Conservation (phyloP, 331 rosid genomes). For the Malus hybrid region DNA sequence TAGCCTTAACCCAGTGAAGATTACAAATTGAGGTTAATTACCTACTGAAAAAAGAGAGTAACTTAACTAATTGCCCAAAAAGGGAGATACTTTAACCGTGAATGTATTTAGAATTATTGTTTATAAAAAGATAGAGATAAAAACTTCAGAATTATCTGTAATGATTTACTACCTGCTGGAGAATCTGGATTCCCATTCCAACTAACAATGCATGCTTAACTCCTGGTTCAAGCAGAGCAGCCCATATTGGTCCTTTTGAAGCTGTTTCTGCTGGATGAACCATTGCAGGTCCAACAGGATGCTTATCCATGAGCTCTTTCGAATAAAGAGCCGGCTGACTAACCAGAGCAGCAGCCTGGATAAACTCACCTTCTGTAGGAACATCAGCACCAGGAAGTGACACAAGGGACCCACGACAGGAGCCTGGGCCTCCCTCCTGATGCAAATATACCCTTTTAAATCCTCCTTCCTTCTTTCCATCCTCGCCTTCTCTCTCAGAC, state of each 20-base stretch:
- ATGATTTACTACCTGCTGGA: constrained; percentile 67
- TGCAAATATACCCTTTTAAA: constrained; percentile 79
- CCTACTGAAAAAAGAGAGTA: too few relatives aligned
- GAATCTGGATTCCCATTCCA: constrained; percentile 86
- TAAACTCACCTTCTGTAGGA: constrained; percentile 51
- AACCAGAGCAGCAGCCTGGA: constrained; percentile 88
- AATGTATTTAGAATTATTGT: background rate
- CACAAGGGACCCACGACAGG: constrained; percentile 68
- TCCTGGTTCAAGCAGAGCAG: constrained; percentile 78
- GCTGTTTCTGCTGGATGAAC: constrained; percentile 80
- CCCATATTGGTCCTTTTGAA: constrained; percentile 56
- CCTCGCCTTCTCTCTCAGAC: constrained; percentile 67
- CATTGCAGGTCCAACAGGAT: constrained; percentile 83
- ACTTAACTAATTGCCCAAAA: background rate
- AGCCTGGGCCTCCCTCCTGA: constrained; percentile 61
- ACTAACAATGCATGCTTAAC: constrained; percentile 74
- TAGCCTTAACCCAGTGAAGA: background rate
- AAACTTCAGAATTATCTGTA: background rate
- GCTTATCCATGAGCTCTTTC: constrained; percentile 53
- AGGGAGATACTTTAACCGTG: background rate
- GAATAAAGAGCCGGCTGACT: constrained; percentile 89
- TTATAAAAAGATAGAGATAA: background rate
- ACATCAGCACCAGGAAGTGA: constrained; percentile 66
- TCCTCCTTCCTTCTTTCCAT: constrained; percentile 59
- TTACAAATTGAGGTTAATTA: too few relatives aligned